Conservation (phyloP, 495 filamentous ascomycete species). For the Penicillium chermesinum region DNA sequence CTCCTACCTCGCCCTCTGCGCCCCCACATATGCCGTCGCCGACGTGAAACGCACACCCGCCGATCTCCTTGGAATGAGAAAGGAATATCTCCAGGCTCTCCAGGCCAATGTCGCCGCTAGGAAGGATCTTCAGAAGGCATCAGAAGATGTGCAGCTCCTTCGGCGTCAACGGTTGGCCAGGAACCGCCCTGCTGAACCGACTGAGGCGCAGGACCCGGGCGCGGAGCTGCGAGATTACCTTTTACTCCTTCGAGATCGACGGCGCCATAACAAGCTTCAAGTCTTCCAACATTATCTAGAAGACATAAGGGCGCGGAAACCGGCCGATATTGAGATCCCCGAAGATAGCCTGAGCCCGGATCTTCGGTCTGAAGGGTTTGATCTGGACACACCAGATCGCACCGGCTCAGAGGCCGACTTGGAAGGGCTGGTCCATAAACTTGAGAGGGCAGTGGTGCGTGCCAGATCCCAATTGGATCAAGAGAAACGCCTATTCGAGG, state of each 20-base stretch:
- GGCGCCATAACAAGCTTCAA: slow-evolving; percentile 49
- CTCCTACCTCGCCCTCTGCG: slow-evolving; percentile 35
- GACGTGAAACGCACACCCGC: slow-evolving; percentile 36
- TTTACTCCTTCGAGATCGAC: slow-evolving; percentile 49
- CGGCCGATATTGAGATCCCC: slow-evolving; percentile 42
- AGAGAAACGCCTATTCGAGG: slow-evolving; percentile 57
- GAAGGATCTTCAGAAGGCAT: slow-evolving; percentile 38
- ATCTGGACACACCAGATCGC: slow-evolving; percentile 5
- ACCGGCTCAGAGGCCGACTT: slow-evolving; percentile 22
- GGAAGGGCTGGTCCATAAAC: slow-evolving; percentile 50
- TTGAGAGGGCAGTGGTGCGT: slow-evolving; percentile 61
- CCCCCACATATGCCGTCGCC: slow-evolving; percentile 29
- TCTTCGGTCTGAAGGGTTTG: slow-evolving; percentile 30
- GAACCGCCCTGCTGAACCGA: slow-evolving; percentile 14
- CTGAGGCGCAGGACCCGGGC: slow-evolving; percentile 23
- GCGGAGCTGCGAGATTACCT: slow-evolving; percentile 48
- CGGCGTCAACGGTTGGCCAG: slow-evolving; percentile 13
- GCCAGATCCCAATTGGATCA: slow-evolving; percentile 56
- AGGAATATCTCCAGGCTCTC: slow-evolving; percentile 55
- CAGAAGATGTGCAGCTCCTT: slow-evolving; percentile 22
- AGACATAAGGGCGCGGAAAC: slow-evolving; percentile 33
- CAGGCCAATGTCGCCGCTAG: slow-evolving; percentile 52
- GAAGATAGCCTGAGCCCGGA: slow-evolving; percentile 39
- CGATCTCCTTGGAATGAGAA: slow-evolving; percentile 37
- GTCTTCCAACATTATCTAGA: slow-evolving; percentile 48